Evolutionary conservation across 2,329 filamentous ascomycete species (phyloP).

Genomic region (Karstenula rhodostoma): DNA sequence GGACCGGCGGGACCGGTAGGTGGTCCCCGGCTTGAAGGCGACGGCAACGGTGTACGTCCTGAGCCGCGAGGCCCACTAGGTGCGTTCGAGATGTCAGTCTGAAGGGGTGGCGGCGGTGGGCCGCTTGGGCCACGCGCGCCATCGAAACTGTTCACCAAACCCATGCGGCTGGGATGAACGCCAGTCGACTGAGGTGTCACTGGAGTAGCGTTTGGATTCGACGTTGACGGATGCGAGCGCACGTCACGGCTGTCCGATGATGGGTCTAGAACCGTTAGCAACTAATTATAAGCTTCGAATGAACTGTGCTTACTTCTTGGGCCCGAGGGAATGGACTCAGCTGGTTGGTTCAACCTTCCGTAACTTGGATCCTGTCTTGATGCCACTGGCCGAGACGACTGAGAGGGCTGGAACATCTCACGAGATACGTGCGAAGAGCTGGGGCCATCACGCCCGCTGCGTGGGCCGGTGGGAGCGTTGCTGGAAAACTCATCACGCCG

Average conservation of each 20-base stretch:
- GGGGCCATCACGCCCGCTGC: conserved; percentile 51
- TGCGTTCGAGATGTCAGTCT: conserved; percentile 42
- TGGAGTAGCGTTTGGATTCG: conserved; percentile 44
- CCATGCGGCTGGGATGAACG: conserved; percentile 63
- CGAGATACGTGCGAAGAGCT: conserved; percentile 38
- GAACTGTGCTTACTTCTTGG: conserved; percentile 55
- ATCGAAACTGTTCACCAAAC: conserved; percentile 48
- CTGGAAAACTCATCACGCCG: conserved; percentile 50
- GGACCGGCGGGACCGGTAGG: conserved; percentile 45
- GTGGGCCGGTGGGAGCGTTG: conserved; percentile 62
- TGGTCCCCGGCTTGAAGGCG: conserved; percentile 39
- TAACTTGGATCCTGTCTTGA: conserved; percentile 56
- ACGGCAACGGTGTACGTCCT: conserved; percentile 32
- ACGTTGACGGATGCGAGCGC: conserved; percentile 34
- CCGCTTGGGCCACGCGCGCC: conserved; percentile 1
- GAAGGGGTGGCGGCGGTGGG: conserved; percentile 30
- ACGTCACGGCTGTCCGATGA: conserved; percentile 38
- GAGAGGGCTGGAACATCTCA: conserved; percentile 52
- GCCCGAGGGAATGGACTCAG: conserved; percentile 62
- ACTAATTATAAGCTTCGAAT: background rate
- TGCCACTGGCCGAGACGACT: conserved; percentile 45
- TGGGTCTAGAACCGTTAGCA: conserved; percentile 25
- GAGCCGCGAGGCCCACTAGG: conserved; percentile 47
- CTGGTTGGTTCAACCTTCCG: conserved; percentile 57
- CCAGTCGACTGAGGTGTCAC: conserved; percentile 51